A percentile compares a stretch with the other conserved stretches of the same genome.
Conservation (phyloP, 192 early-diverging fungal species). For the Allomyces macrogynus region DNA sequence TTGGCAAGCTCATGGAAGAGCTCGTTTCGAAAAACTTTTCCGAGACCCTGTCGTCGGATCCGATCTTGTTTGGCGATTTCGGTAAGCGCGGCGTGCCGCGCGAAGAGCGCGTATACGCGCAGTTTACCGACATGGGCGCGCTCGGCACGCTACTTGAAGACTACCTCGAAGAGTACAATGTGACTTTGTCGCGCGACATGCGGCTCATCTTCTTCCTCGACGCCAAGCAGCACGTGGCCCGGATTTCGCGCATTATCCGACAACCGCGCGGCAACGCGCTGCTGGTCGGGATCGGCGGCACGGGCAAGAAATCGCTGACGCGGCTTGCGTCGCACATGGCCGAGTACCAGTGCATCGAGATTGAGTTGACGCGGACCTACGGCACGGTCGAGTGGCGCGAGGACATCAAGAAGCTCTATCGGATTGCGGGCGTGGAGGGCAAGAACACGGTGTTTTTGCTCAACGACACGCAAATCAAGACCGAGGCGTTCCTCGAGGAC, state of each 20-base stretch:
- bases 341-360: conserved; percentile 80
- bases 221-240: conserved; percentile 85
- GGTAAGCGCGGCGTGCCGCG: conserved; percentile 75
- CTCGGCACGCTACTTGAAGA: conserved; percentile 98
- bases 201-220: conserved; percentile 92
- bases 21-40: conserved; percentile 69
- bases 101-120: conserved; percentile 67
- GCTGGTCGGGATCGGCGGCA: conserved; percentile 90
- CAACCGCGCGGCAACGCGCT: conserved; percentile 96
- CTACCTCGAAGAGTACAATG: conserved; percentile 65
- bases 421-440: conserved; percentile 82
- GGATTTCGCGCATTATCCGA: conserved; percentile 93
- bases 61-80: conserved; percentile 98
- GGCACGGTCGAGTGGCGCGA: conserved; percentile 91
- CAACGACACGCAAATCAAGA: conserved; percentile 93
- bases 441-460: conserved; percentile 96
- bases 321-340: conserved; percentile 99
- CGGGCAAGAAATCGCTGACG: conserved; percentile 92
- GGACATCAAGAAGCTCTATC: conserved; percentile 71
- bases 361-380: conserved; percentile 95
- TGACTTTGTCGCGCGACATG: conserved; percentile 44
- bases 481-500: conserved; percentile 91
- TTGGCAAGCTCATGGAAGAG: conserved; percentile 60
- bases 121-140: conserved; percentile 80
- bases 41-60: conserved; percentile 49